A percentile compares a stretch with the other conserved stretches of the same genome.
Conservation (phyloP, 345 rosid genomes). For the Barbarea vulgaris region DNA sequence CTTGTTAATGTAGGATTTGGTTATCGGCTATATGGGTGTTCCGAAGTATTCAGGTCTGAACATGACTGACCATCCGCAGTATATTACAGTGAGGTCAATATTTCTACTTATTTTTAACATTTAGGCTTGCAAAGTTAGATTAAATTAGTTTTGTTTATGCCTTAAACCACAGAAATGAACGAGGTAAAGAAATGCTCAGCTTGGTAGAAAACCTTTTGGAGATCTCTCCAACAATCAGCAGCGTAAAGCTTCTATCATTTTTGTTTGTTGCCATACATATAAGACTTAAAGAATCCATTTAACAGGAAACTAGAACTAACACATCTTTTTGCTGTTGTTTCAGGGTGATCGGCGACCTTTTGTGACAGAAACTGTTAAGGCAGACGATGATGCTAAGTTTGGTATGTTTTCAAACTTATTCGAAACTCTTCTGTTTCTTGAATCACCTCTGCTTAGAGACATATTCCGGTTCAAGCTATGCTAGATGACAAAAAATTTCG, state of each 20-base stretch:
- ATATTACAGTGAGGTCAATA: slow-evolving; percentile 78
- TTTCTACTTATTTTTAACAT: slow-evolving; percentile 11
- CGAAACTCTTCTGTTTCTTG: slow-evolving; percentile 1
- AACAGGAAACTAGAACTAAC: background rate
- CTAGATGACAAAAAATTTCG: background rate
- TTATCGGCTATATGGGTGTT: slow-evolving; percentile 98
- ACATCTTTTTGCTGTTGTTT: slow-evolving; percentile 2
- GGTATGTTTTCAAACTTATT: slow-evolving; percentile 50
- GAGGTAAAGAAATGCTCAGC: slow-evolving; percentile 86
- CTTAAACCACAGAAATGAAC: slow-evolving; percentile 66
- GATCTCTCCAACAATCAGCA: slow-evolving; percentile 75
- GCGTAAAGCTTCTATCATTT: slow-evolving; percentile 52
- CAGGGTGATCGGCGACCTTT: slow-evolving; percentile 88
- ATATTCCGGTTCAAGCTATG: background rate
- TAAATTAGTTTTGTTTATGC: slow-evolving; percentile 17
- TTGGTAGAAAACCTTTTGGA: slow-evolving; percentile 80
- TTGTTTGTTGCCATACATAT: background rate
- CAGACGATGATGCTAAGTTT: slow-evolving; percentile 86
- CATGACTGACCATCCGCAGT: slow-evolving; percentile 96
- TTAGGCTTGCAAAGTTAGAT: background rate
- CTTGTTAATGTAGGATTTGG: slow-evolving; percentile 64
- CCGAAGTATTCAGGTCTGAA: slow-evolving; percentile 84
- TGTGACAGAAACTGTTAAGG: slow-evolving; percentile 94
- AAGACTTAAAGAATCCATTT: background rate
- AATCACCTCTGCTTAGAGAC: background rate